Percentiles rank a stretch among this genome's conserved stretches.
phyloP scores from a whole-genome alignment of 2,329 filamentous ascomycete genomes.

The Chrysoporthe austroafricana region DNA sequence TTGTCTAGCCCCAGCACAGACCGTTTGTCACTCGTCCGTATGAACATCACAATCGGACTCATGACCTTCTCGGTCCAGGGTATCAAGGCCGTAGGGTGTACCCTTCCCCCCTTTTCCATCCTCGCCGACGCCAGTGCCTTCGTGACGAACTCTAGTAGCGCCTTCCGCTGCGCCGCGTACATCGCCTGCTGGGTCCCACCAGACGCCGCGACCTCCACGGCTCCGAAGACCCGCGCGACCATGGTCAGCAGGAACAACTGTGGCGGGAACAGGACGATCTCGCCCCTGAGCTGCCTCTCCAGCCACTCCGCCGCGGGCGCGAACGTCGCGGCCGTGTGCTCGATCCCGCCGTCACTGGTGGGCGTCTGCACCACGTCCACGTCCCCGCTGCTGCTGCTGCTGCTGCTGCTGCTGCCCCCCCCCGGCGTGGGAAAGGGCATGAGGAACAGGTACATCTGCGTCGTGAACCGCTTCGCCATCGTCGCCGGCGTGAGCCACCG shows the following conservation, averaged over 20 bases:
- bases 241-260: slow-evolving; percentile 76
- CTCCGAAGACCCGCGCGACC: slow-evolving; percentile 56
- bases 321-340: slow-evolving; percentile 75
- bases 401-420: not conserved
- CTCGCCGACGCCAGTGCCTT: slow-evolving; percentile 37
- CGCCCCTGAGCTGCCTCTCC: slow-evolving; percentile 59
- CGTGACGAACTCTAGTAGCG: slow-evolving; percentile 57
- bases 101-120: slow-evolving; percentile 36
- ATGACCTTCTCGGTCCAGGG: slow-evolving; percentile 66
- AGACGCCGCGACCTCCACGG: slow-evolving; percentile 42
- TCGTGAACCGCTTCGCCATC: slow-evolving; percentile 79
- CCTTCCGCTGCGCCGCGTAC: slow-evolving; percentile 52
- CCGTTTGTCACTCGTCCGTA: slow-evolving; percentile 49
- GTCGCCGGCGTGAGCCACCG: slow-evolving; percentile 85
- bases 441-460: slow-evolving; percentile 96
- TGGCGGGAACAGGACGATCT: slow-evolving; percentile 87
- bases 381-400: slow-evolving; percentile 20
- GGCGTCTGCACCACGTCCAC: slow-evolving; percentile 69
- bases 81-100: slow-evolving; percentile 49
- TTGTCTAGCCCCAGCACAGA: slow-evolving; percentile 61
- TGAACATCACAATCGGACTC: slow-evolving; percentile 53
- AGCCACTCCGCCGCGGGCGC: slow-evolving; percentile 73
- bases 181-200: slow-evolving; percentile 57
- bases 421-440: slow-evolving; percentile 58
- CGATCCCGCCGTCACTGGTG: slow-evolving; percentile 65